These are phyloP conservation scores for Calonectria pseudoreteaudii DNA, from an alignment of 2,329 filamentous ascomycete species.

Conservation along the genomic window DNA sequence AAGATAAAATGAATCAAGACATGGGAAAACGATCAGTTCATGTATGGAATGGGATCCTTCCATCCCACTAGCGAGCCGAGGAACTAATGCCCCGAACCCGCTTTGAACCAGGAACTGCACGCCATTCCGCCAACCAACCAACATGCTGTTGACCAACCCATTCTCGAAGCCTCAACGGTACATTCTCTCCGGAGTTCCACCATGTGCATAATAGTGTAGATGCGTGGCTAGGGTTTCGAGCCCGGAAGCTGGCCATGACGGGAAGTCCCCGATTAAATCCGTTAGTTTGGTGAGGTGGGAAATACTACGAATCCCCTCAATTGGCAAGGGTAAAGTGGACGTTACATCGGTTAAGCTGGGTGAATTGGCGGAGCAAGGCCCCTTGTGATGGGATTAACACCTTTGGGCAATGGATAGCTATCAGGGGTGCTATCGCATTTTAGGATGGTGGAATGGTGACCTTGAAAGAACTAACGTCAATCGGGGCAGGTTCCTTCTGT, in stretches of 20 bases:
- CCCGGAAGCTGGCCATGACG: not conserved
- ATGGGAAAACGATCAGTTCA: not conserved
- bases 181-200: not conserved
- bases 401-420: not conserved
- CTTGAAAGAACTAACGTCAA: not conserved
- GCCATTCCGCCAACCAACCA: not conserved
- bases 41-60: not conserved
- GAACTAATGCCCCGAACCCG: not conserved
- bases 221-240: not conserved
- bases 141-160: not conserved
- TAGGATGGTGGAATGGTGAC: not conserved
- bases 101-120: not conserved
- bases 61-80: not conserved
- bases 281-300: not conserved
- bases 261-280: not conserved
- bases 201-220: not conserved
- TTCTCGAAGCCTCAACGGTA: not conserved
- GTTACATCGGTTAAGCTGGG: slow-evolving; percentile 14
- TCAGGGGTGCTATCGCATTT: not conserved
- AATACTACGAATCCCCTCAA: not conserved
- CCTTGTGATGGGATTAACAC: not conserved
- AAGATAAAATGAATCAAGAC: not conserved
- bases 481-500: not conserved
- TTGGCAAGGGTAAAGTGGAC: not conserved
- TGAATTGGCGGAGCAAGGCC: not conserved